Percentiles rank a stretch among this genome's conserved stretches.
phyloP scores from a whole-genome alignment of 257 asterid species.

The Ehretia macrophylla region DNA sequence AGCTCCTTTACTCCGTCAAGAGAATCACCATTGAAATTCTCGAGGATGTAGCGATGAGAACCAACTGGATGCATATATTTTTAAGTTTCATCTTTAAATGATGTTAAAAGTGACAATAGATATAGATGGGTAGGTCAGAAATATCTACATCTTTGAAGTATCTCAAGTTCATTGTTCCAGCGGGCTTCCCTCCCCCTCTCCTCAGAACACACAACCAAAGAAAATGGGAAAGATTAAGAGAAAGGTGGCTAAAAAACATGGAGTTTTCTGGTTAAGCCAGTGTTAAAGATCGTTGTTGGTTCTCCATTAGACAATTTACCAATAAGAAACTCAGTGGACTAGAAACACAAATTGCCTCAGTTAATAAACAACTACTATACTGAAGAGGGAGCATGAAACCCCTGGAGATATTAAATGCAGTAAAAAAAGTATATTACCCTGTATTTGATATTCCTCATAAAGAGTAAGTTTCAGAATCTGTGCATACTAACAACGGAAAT shows the following conservation, averaged over 20 bases:
- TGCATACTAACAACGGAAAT: background rate
- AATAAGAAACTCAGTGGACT: no score
- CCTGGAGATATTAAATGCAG: no score
- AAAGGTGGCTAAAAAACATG: background rate
- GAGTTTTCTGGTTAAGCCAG: no score
- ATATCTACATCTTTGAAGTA: background rate
- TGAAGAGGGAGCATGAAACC: no score
- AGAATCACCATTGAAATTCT: slow-evolving; percentile 51
- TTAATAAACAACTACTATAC: no score
- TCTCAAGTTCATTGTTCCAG: background rate
- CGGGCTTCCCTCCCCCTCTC: no score
- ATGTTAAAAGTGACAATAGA: background rate
- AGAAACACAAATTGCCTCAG: no score
- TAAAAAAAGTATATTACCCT: no score
- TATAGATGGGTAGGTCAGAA: background rate
- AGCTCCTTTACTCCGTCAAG: slow-evolving; percentile 51
- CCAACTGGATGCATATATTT: slow-evolving; percentile 47
- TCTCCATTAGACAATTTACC: no score
- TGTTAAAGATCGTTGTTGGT: no score
- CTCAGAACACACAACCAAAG: background rate
- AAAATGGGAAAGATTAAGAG: background rate
- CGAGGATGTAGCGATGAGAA: slow-evolving; percentile 61
- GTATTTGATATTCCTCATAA: no score
- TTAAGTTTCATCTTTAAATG: background rate
- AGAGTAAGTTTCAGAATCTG: no score